Evolutionary conservation across 352 stramenopile species (phyloP).

Genomic region (Pythium biforme): DNA sequence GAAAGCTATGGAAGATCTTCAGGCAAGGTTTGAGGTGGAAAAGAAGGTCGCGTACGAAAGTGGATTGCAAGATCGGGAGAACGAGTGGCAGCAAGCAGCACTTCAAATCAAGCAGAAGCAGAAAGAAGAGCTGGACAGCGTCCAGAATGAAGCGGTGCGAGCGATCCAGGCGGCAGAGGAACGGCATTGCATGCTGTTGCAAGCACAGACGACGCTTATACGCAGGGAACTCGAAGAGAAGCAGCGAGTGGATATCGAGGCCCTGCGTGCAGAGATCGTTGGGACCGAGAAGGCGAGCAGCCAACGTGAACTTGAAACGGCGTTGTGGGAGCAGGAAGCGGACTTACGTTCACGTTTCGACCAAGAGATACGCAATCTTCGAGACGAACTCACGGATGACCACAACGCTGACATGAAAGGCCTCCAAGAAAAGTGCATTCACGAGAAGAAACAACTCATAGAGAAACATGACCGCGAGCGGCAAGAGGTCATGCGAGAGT

Average conservation of each 20-base stretch:
- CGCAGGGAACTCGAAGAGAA: conserved; percentile 37
- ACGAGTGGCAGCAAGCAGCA: conserved; percentile 74
- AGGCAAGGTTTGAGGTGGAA: conserved; percentile 60
- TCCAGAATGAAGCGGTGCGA: conserved; percentile 58
- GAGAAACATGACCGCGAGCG: not conserved
- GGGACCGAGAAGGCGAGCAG: conserved; percentile 3
- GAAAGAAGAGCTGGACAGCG: conserved; percentile 58
- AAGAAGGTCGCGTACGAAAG: conserved; percentile 59
- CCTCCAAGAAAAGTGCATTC: conserved; percentile 20
- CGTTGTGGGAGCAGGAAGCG: conserved; percentile 4
- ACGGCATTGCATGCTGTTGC: conserved; percentile 48
- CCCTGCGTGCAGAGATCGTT: conserved; percentile 6
- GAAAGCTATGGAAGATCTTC: conserved; percentile 59
- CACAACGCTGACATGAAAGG: conserved; percentile 18
- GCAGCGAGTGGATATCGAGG: conserved; percentile 23
- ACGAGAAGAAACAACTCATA: conserved; percentile 1
- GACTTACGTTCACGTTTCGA: not conserved
- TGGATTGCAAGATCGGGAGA: conserved; percentile 67
- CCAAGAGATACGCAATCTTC: conserved; percentile 18
- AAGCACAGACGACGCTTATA: conserved; percentile 36
- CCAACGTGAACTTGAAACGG: not conserved
- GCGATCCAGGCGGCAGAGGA: conserved; percentile 69
- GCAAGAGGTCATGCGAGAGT: not conserved
- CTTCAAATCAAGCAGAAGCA: conserved; percentile 72
- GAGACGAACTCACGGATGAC: conserved; percentile 21